These are phyloP conservation scores for Talaromyces sp. DNA, from an alignment of 2,329 filamentous ascomycete genomes.

Conservation along the genomic window DNA sequence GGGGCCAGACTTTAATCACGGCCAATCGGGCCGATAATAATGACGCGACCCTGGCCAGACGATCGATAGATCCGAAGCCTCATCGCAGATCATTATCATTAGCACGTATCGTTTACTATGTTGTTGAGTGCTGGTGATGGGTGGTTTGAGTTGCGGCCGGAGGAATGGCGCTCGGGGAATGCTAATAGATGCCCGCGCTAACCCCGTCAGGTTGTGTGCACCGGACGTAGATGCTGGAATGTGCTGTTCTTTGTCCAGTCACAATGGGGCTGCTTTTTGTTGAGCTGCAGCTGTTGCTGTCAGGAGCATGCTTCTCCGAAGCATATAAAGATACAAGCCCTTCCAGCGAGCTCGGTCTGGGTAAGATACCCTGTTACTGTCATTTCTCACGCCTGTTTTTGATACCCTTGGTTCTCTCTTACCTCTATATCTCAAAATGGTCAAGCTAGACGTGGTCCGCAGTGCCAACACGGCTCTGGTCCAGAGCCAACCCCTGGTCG, in stretches of 20 bases:
- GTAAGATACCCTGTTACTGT: not conserved
- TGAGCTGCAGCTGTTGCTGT: not conserved
- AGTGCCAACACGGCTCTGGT: slow-evolving; percentile 4
- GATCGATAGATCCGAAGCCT: not conserved
- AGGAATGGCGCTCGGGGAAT: not conserved
- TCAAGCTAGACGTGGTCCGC: slow-evolving; percentile 7
- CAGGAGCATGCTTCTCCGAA: not conserved
- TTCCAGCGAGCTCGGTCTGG: not conserved
- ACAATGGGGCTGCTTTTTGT: not conserved
- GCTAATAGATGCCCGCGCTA: not conserved
- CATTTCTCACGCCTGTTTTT: not conserved
- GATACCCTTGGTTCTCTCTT: not conserved
- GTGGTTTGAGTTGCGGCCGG: not conserved
- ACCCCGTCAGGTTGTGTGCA: not conserved
- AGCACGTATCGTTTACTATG: too few relatives aligned
- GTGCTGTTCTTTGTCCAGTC: not conserved
- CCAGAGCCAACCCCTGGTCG: slow-evolving; percentile 6
- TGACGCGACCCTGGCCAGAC: not conserved
- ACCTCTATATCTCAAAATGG: not conserved
- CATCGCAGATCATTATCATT: not conserved
- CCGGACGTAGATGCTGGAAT: not conserved
- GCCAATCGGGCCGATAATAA: not conserved
- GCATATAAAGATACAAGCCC: not conserved
- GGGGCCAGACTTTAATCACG: not conserved
- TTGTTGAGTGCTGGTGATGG: not conserved